These are phyloP conservation scores for Aphanomyces invadans DNA, from an alignment of 352 stramenopile genomes.

Conservation along the genomic window DNA sequence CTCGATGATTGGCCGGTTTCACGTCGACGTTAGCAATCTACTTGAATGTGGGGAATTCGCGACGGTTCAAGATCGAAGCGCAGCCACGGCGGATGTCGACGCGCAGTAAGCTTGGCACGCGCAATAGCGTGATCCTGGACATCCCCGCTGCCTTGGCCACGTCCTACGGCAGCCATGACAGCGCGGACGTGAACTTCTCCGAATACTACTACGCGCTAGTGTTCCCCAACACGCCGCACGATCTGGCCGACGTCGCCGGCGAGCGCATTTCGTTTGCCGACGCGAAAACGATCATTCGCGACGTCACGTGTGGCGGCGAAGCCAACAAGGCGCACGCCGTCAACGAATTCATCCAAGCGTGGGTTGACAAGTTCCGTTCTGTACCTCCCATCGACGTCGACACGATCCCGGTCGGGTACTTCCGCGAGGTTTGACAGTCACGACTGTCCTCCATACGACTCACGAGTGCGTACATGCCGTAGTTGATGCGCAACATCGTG, in stretches of 20 bases:
- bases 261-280: constrained; percentile 44
- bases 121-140: neutral
- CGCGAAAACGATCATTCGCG: constrained; percentile 40
- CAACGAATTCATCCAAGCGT: constrained; percentile 44
- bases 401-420: constrained; percentile 39
- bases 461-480: neutral
- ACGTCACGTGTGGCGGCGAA: constrained; percentile 40
- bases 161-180: constrained; percentile 29
- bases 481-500: constrained; percentile 56
- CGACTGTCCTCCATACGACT: neutral
- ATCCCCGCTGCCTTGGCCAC: neutral
- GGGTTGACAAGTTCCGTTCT: constrained; percentile 62
- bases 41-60: neutral
- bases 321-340: constrained; percentile 38
- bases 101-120: neutral
- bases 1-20: too few species aligned
- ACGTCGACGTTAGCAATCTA: too few species aligned
- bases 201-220: constrained; percentile 71
- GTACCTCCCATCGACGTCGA: constrained; percentile 37
- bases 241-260: constrained; percentile 19
- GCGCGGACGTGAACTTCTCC: constrained; percentile 37
- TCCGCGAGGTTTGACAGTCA: constrained; percentile 34
- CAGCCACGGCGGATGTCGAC: constrained; percentile 25
- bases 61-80: constrained; percentile 27
- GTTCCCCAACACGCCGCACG: constrained; percentile 41